These are phyloP conservation scores for Neolecta irregularis DNA, from an alignment of 1,139 yeast species.

Conservation along the genomic window DNA sequence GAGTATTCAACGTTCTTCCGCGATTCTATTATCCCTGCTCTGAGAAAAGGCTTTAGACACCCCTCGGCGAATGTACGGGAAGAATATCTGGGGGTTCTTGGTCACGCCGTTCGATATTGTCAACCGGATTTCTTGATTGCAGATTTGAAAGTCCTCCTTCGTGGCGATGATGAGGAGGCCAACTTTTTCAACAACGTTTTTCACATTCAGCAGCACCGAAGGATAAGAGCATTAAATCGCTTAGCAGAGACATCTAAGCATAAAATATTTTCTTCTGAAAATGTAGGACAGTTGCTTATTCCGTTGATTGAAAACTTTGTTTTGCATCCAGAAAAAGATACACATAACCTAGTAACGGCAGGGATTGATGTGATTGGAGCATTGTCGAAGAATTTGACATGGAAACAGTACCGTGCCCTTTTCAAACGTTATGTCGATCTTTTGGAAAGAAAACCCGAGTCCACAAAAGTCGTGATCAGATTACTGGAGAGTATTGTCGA, in stretches of 20 bases:
- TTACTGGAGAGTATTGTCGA: slow-evolving; percentile 50
- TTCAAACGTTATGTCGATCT: slow-evolving; percentile 53
- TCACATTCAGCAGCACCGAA: slow-evolving; percentile 75
- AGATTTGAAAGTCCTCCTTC: slow-evolving; percentile 53
- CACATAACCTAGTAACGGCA: slow-evolving; percentile 60
- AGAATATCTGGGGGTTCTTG: slow-evolving; percentile 54
- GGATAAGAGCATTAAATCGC: slow-evolving; percentile 66
- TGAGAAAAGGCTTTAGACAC: slow-evolving; percentile 55
- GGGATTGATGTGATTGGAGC: slow-evolving; percentile 48
- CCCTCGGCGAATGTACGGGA: slow-evolving; percentile 47
- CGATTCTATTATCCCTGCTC: slow-evolving; percentile 44
- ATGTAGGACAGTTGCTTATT: slow-evolving; percentile 62
- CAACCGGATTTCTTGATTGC: slow-evolving; percentile 39
- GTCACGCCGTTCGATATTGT: slow-evolving; percentile 40
- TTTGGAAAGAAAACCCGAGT: slow-evolving; percentile 36
- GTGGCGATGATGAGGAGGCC: slow-evolving; percentile 63
- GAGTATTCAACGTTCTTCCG: slow-evolving; percentile 37
- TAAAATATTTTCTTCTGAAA: slow-evolving; percentile 29
- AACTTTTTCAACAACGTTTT: slow-evolving; percentile 67
- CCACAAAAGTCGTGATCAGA: slow-evolving; percentile 44
- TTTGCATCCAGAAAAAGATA: slow-evolving; percentile 39
- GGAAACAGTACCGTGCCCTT: slow-evolving; percentile 70
- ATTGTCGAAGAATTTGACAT: slow-evolving; percentile 44
- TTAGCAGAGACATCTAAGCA: no score
- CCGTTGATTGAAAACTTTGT: slow-evolving; percentile 70